Evolutionary conservation across 1,284 basidiomycete species (phyloP).

Genomic region (Microbotryomycetes sp.): DNA sequence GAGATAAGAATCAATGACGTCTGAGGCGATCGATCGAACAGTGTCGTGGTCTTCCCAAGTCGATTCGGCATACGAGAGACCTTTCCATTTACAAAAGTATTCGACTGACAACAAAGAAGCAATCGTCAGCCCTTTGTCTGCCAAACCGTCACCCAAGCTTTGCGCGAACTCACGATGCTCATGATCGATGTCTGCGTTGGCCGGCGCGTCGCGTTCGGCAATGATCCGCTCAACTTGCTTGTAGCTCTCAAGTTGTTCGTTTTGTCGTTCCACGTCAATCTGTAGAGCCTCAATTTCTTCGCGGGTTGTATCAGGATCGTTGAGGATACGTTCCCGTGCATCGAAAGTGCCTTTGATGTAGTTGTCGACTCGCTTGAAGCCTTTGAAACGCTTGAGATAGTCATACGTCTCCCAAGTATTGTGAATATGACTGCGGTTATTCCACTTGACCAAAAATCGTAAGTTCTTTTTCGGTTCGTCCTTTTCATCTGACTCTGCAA

Average conservation of each 20-base stretch:
- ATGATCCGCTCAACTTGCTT: constrained; percentile 90
- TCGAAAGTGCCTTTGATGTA: constrained; percentile 73
- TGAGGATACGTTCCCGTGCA: constrained; percentile 66
- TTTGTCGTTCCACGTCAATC: constrained; percentile 82
- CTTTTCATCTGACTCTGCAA: constrained; percentile 38
- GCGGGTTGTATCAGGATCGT: constrained; percentile 60
- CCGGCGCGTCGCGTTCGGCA: constrained; percentile 62
- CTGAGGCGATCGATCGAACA: constrained; percentile 44
- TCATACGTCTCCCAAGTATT: constrained; percentile 96
- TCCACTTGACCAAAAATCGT: constrained; percentile 47
- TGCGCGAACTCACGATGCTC: constrained; percentile 38
- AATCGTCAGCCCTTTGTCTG: background rate
- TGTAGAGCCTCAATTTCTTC: constrained; percentile 77
- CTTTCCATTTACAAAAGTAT: constrained; percentile 98
- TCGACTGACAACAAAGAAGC: constrained; percentile 51
- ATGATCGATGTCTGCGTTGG: constrained; percentile 52
- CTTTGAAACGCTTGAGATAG: constrained; percentile 78
- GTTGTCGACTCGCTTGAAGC: constrained; percentile 96
- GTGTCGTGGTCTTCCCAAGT: constrained; percentile 78
- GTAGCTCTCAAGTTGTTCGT: constrained; percentile 83
- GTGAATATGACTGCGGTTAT: constrained; percentile 47
- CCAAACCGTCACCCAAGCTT: background rate
- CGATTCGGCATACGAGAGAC: constrained; percentile 87
- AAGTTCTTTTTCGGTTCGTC: constrained; percentile 44
- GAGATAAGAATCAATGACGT: constrained; percentile 74